Evolutionary conservation across 2,329 filamentous ascomycete species (phyloP).

Genomic region (Metarhizium brunneum): DNA sequence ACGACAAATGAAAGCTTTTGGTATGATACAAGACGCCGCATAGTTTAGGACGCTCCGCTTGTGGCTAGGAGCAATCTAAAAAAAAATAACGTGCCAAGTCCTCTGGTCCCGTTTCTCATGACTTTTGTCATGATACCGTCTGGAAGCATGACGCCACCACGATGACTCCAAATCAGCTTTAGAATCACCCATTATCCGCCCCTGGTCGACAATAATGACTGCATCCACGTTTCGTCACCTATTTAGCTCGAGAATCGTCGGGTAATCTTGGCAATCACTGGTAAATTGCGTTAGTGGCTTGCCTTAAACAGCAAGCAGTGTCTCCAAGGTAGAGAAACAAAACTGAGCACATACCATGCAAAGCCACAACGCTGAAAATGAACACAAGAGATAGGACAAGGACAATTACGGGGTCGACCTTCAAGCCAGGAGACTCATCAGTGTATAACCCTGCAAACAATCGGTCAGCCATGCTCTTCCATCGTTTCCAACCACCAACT

Average conservation of each 20-base stretch:
- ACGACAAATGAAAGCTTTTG: neutral
- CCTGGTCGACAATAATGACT: neutral
- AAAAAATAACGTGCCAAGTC: neutral
- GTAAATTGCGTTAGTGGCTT: slow-evolving; percentile 11
- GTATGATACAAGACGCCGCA: slow-evolving; percentile 2
- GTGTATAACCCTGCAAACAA: slow-evolving; percentile 71
- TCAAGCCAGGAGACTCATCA: slow-evolving; percentile 92
- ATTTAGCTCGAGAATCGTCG: slow-evolving; percentile 67
- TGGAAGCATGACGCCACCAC: neutral
- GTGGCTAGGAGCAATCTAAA: neutral
- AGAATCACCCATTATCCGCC: neutral
- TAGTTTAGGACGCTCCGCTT: neutral
- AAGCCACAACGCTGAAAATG: slow-evolving; percentile 95
- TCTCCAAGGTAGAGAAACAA: neutral
- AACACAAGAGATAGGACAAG: slow-evolving; percentile 94
- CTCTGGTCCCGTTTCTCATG: neutral
- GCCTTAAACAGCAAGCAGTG: neutral
- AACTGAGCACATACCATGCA: slow-evolving; percentile 46
- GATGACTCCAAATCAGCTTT: neutral
- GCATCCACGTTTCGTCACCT: neutral
- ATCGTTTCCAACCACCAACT: neutral
- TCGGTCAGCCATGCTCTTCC: neutral
- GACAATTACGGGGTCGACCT: slow-evolving; percentile 96
- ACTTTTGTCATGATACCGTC: neutral
- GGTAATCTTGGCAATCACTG: slow-evolving; percentile 93